phyloP scores from a whole-genome alignment of 2,329 filamentous ascomycete species.

The Alternaria sp. region DNA sequence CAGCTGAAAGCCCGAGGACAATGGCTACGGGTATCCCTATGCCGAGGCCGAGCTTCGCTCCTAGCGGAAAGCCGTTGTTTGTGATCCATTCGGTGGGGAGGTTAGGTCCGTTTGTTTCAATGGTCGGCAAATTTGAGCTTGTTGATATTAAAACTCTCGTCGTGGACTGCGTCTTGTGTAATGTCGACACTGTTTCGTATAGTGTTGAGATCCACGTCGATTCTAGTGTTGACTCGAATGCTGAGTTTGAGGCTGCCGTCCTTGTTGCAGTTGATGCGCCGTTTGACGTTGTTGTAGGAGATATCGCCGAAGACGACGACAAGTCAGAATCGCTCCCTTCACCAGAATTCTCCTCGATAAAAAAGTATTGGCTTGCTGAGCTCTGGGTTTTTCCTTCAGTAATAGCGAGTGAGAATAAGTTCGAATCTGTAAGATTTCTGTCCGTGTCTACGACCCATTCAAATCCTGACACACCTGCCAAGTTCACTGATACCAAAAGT shows the following conservation, averaged over 20 bases:
- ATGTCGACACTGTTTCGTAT: background rate
- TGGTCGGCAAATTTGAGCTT: background rate
- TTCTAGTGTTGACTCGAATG: background rate
- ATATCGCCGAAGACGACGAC: background rate
- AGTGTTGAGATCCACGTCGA: background rate
- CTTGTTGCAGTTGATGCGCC: background rate
- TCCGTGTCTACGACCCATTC: constrained; percentile 13
- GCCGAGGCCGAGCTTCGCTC: background rate
- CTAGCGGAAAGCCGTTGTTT: background rate
- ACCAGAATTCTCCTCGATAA: background rate
- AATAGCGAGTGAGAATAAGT: constrained; percentile 11
- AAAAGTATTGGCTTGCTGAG: constrained; percentile 12
- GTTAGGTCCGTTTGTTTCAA: background rate
- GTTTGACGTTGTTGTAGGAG: background rate
- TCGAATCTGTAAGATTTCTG: constrained; percentile 15
- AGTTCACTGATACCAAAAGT: constrained; percentile 2
- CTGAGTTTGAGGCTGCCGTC: background rate
- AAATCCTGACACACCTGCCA: constrained; percentile 4
- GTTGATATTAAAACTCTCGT: background rate
- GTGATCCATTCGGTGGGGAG: background rate
- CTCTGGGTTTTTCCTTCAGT: background rate
- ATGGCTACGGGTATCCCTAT: background rate
- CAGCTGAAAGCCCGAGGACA: background rate
- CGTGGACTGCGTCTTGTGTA: no score
- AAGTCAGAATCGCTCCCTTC: background rate